phyloP scores from a whole-genome alignment of 306 rosid species.

The Lathyrus tuberosus region DNA sequence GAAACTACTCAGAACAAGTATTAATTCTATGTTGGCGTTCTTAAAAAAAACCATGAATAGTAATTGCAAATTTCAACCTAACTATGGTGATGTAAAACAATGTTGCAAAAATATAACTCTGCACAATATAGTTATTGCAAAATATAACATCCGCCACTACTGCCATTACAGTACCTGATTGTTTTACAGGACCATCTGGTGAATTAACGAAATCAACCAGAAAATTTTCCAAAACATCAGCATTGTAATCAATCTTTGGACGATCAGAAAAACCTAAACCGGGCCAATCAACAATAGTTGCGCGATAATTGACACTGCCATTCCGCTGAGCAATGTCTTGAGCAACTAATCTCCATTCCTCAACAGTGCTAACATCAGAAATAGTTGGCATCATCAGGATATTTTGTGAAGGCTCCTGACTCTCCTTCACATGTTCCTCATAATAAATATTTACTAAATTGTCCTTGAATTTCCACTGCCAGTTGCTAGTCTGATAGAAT shows the following conservation, averaged over 20 bases:
- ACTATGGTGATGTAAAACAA: constrained; percentile 5
- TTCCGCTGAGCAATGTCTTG: constrained; percentile 66
- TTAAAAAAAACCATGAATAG: constrained; percentile 5
- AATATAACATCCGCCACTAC: constrained; percentile 2
- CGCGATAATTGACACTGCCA: constrained; percentile 67
- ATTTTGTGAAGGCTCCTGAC: constrained; percentile 59
- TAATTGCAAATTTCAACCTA: constrained; percentile 16
- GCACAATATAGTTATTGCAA: constrained; percentile 17
- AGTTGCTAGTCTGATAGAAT: constrained; percentile 64
- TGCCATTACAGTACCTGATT: constrained; percentile 54
- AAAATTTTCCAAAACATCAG: constrained; percentile 81
- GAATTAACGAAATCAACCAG: constrained; percentile 85
- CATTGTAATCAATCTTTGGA: constrained; percentile 85
- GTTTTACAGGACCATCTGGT: constrained; percentile 64
- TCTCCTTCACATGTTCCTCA: constrained; percentile 76
- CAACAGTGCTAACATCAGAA: constrained; percentile 96
- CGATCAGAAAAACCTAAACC: constrained; percentile 93
- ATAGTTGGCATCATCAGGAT: constrained; percentile 89
- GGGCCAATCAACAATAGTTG: constrained; percentile 96
- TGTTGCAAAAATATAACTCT: constrained; percentile 18
- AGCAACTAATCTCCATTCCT: constrained; percentile 94
- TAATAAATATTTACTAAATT: constrained; percentile 70
- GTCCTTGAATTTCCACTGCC: constrained; percentile 93
- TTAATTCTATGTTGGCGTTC: not conserved
- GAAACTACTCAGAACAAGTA: constrained; percentile 21